Evolutionary conservation across 1,284 basidiomycete species (phyloP).

Genomic region (Dichomitus squalens): DNA sequence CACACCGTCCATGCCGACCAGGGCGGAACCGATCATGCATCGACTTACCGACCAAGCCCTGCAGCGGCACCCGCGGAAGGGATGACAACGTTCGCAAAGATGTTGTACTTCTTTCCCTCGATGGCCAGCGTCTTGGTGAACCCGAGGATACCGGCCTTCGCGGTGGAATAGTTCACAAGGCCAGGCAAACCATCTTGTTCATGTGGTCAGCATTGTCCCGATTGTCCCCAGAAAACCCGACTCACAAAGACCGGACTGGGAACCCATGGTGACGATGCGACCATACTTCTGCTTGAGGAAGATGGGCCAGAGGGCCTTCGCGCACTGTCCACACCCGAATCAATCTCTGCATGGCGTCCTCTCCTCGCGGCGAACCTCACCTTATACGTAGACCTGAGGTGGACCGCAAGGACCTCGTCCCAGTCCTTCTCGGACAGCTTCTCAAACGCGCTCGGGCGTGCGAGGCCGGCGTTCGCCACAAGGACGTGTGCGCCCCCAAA

Average conservation of each 20-base stretch:
- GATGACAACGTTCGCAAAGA: slow-evolving; percentile 87
- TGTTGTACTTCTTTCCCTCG: slow-evolving; percentile 92
- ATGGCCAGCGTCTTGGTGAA: slow-evolving; percentile 89
- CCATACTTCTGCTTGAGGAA: slow-evolving; percentile 98
- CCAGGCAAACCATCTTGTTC: slow-evolving; percentile 89
- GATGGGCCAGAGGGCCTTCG: slow-evolving; percentile 95
- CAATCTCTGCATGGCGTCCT: not conserved
- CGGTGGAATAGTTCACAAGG: slow-evolving; percentile 90
- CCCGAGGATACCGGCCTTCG: slow-evolving; percentile 93
- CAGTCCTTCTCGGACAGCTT: slow-evolving; percentile 93
- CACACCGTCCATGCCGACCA: not conserved
- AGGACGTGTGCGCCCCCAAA: slow-evolving; percentile 92
- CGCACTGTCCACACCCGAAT: slow-evolving; percentile 57
- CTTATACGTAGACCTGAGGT: slow-evolving; percentile 63
- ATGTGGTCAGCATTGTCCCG: slow-evolving; percentile 7
- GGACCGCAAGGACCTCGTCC: slow-evolving; percentile 90
- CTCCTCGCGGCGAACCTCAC: not conserved
- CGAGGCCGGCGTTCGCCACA: slow-evolving; percentile 93
- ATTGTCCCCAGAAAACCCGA: slow-evolving; percentile 14
- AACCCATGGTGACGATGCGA: slow-evolving; percentile 93
- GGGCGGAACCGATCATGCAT: not conserved
- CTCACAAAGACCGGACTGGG: slow-evolving; percentile 90
- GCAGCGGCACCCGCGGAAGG: slow-evolving; percentile 57
- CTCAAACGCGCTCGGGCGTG: slow-evolving; percentile 90
- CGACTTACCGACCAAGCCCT: slow-evolving; percentile 26